phyloP scores from a whole-genome alignment of 2,329 filamentous ascomycete species.

The Aspergillus candidus region DNA sequence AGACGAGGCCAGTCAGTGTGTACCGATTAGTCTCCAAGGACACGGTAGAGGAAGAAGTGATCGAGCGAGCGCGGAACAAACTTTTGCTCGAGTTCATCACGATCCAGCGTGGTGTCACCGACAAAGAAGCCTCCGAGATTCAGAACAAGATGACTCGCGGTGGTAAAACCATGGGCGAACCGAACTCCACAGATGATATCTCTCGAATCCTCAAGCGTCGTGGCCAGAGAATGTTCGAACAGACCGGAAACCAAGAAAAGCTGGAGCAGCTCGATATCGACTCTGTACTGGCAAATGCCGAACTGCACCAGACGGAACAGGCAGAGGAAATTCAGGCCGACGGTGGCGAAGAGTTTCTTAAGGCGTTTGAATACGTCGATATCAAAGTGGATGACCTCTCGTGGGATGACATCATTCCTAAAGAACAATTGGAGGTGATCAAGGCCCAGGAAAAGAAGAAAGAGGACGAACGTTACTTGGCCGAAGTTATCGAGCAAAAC shows the following conservation, averaged over 20 bases:
- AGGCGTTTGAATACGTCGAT: constrained; percentile 85
- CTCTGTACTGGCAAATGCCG: constrained; percentile 90
- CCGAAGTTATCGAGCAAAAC: constrained; percentile 75
- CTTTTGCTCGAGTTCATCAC: constrained; percentile 95
- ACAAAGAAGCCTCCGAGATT: constrained; percentile 81
- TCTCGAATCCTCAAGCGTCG: constrained; percentile 94
- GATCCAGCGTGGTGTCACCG: constrained; percentile 92
- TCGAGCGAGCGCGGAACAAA: constrained; percentile 95
- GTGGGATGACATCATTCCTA: constrained; percentile 98
- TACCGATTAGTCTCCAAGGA: constrained; percentile 97
- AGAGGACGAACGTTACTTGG: constrained; percentile 75
- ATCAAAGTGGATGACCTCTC: constrained; percentile 90
- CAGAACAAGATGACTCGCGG: constrained; percentile 69
- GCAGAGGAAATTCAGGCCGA: constrained; percentile 91
- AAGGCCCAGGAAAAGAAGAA: constrained; percentile 84
- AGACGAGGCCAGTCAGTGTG: constrained; percentile 92
- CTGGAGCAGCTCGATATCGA: constrained; percentile 97
- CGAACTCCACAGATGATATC: constrained; percentile 88
- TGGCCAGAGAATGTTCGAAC: constrained; percentile 99
- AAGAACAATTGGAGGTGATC: constrained; percentile 81
- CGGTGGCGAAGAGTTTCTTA: constrained; percentile 93
- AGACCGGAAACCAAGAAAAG: constrained; percentile 92
- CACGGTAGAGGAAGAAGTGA: constrained; percentile 94
- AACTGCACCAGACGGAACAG: constrained; percentile 93
- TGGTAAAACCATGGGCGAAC: constrained; percentile 59